phyloP scores from a whole-genome alignment of 1,284 basidiomycete species.

The Acaromyces ingoldii region DNA sequence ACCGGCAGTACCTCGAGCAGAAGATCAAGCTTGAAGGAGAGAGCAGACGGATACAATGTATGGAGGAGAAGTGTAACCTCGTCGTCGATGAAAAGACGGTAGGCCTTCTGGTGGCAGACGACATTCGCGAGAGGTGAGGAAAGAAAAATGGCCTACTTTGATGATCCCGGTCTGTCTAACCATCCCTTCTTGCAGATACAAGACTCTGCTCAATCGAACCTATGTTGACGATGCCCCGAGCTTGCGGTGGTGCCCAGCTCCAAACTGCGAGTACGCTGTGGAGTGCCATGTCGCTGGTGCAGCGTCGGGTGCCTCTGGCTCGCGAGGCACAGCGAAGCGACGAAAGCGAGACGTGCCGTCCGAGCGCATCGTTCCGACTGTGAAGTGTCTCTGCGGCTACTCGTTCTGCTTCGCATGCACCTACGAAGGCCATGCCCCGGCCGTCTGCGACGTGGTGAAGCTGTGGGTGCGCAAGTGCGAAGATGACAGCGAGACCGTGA shows the following conservation, averaged over 20 bases:
- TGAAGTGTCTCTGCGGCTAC: slow-evolving; percentile 68
- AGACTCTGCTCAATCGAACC: slow-evolving; percentile 78
- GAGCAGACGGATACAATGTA: slow-evolving; percentile 74
- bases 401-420: slow-evolving; percentile 59
- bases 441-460: slow-evolving; percentile 80
- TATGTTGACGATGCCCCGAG: slow-evolving; percentile 80
- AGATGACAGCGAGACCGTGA: slow-evolving; percentile 97
- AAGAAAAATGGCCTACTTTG: neutral
- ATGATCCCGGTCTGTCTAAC: neutral
- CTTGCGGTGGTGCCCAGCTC: slow-evolving; percentile 83
- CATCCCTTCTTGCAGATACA: slow-evolving; percentile 62
- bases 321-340: neutral
- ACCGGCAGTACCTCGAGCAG: slow-evolving; percentile 73
- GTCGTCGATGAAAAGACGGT: slow-evolving; percentile 57
- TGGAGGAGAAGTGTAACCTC: slow-evolving; percentile 81
- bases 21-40: slow-evolving; percentile 91
- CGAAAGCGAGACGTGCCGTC: slow-evolving; percentile 1
- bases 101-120: slow-evolving; percentile 14
- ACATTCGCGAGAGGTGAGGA: slow-evolving; percentile 11
- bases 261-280: slow-evolving; percentile 68
- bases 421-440: slow-evolving; percentile 72
- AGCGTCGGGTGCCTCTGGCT: slow-evolving; percentile 56
- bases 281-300: slow-evolving; percentile 67
- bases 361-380: slow-evolving; percentile 73
- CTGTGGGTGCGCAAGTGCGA: slow-evolving; percentile 96